phyloP scores from a whole-genome alignment of 108 stramenopile genomes.

The Skeletonema potamos region DNA sequence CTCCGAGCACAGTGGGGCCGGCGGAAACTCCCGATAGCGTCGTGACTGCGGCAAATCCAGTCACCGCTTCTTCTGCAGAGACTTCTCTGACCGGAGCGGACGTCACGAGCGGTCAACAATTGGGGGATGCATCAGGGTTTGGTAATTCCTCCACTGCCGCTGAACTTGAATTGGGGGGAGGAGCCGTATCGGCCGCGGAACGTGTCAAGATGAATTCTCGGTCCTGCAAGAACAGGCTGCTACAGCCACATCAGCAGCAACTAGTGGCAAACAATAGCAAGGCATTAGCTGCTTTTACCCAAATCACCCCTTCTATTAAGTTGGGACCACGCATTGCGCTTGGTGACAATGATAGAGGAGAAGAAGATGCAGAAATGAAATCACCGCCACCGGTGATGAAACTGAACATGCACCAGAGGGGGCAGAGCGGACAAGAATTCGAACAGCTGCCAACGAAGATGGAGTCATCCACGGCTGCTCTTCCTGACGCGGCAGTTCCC shows the following conservation, averaged over 20 bases:
- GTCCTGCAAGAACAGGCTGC: not conserved
- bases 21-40: not conserved
- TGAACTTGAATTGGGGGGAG: not conserved
- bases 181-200: not conserved
- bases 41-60: not conserved
- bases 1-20: slow-evolving; percentile 22
- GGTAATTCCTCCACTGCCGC: not conserved
- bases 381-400: not conserved
- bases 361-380: not conserved
- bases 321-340: not conserved
- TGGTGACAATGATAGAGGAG: not conserved
- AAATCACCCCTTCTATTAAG: not conserved
- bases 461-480: not conserved
- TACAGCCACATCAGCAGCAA: not conserved
- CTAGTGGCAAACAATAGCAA: not conserved
- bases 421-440: not conserved
- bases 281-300: not conserved
- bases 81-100: not conserved
- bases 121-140: slow-evolving; percentile 1
- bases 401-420: not conserved
- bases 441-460: not conserved
- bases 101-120: not conserved
- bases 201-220: slow-evolving; percentile 4
- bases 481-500: not conserved
- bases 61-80: not conserved